Evolutionary conservation across 495 filamentous ascomycete genomes (phyloP).

Genomic region (Penicillium cinerascens): DNA sequence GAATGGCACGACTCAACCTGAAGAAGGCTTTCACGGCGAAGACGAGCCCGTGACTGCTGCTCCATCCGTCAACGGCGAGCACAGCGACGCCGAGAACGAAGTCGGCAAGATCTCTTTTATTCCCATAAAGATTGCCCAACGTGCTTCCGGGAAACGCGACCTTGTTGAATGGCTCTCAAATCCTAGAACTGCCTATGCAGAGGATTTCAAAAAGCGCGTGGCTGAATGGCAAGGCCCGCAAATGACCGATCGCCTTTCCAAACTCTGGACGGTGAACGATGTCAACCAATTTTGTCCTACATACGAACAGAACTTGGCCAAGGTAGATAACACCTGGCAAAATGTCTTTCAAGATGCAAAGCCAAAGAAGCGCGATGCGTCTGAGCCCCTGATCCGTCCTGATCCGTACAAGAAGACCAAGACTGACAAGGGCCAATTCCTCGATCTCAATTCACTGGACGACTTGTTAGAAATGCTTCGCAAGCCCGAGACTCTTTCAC

Average conservation of each 20-base stretch:
- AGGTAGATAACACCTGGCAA: conserved; percentile 31
- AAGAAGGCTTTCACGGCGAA: conserved; percentile 13
- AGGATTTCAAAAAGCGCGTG: conserved; percentile 17
- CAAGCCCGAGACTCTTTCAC: conserved; percentile 32
- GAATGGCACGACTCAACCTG: conserved; percentile 1
- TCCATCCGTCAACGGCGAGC: conserved; percentile 6
- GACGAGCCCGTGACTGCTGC: conserved; percentile 8
- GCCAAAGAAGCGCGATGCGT: conserved; percentile 40
- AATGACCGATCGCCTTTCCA: conserved; percentile 57
- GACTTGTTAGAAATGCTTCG: conserved; percentile 33
- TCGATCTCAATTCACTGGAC: conserved; percentile 38
- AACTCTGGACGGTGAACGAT: conserved; percentile 56
- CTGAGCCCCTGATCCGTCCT: conserved; percentile 47
- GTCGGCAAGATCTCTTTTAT: not conserved
- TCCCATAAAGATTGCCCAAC: not conserved
- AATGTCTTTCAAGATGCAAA: conserved; percentile 31
- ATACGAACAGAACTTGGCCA: conserved; percentile 29
- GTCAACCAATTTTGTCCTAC: conserved; percentile 43
- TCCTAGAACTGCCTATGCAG: conserved; percentile 21
- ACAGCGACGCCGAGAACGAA: conserved; percentile 4
- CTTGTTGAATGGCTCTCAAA: conserved; percentile 28
- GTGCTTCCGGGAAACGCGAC: conserved; percentile 9
- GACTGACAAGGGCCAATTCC: conserved; percentile 39
- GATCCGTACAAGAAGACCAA: conserved; percentile 36
- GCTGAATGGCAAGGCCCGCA: conserved; percentile 19